Conservation (phyloP, 2,329 filamentous ascomycete species). For the Nigrospora osmanthi region DNA sequence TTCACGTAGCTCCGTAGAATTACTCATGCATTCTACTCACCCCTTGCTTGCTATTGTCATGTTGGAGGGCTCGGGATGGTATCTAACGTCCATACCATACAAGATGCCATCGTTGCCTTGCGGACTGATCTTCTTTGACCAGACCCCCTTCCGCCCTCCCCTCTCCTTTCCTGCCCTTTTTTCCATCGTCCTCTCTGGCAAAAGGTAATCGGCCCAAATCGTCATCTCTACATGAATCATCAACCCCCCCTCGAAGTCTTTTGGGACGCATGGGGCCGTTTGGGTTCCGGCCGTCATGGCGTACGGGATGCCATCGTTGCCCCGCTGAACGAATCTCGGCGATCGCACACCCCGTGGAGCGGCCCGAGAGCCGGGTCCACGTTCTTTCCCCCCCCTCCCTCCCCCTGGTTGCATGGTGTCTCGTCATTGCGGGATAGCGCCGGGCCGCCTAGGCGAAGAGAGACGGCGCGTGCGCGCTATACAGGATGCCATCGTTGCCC, state of each 20-base stretch:
- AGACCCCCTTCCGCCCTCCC: slow-evolving; percentile 7
- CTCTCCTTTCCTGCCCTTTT: slow-evolving; percentile 2
- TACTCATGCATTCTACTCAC: not conserved
- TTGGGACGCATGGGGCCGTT: slow-evolving; percentile 4
- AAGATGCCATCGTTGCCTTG: slow-evolving; percentile 20
- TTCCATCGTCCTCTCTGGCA: slow-evolving; percentile 5
- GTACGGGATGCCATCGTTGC: slow-evolving; percentile 21
- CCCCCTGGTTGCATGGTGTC: not conserved
- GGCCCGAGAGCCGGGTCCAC: not conserved
- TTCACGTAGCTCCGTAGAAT: not conserved
- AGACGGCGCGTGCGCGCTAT: slow-evolving; percentile 4
- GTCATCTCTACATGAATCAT: slow-evolving; percentile 6
- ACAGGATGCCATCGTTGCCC: slow-evolving; percentile 25
- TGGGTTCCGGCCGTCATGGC: not conserved
- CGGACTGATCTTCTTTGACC: slow-evolving; percentile 10
- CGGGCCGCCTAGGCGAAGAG: not conserved
- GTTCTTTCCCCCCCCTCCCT: not conserved
- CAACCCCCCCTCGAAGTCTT: slow-evolving; percentile 15
- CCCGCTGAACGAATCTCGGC: slow-evolving; percentile 11
- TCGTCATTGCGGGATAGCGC: slow-evolving; percentile 6
- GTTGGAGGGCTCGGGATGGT: not conserved
- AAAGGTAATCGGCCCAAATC: too few species aligned
- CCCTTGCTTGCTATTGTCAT: too few species aligned
- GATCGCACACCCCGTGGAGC: slow-evolving; percentile 8
- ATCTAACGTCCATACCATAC: slow-evolving; percentile 5